These are phyloP conservation scores for Ziziphus jujuba DNA, from an alignment of 306 rosid species.

Conservation along the genomic window DNA sequence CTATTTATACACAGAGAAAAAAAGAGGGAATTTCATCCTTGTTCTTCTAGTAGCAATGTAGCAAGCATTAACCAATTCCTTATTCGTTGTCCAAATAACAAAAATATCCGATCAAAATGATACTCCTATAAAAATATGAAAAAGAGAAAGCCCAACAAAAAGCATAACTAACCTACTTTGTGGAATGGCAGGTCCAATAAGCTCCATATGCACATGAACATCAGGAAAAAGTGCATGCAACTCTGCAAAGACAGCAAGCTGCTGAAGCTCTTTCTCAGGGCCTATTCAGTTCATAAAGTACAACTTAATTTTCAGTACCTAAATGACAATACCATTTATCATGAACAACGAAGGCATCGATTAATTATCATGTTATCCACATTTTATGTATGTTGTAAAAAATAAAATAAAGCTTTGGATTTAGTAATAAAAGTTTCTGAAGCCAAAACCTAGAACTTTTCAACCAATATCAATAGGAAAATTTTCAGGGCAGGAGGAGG, in stretches of 20 bases:
- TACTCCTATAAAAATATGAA: too few species aligned
- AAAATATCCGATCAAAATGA: neutral
- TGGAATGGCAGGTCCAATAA: constrained; percentile 85
- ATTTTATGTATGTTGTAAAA: too few species aligned
- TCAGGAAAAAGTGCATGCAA: constrained; percentile 77
- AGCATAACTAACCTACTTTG: constrained; percentile 56
- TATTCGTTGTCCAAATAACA: neutral
- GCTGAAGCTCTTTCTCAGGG: constrained; percentile 87
- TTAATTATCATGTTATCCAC: too few species aligned
- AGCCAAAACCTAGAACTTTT: too few species aligned
- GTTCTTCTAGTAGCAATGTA: neutral
- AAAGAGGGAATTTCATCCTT: neutral
- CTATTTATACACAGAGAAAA: constrained; percentile 44
- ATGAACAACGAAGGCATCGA: too few species aligned
- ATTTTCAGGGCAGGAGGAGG: neutral
- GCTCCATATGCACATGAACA: constrained; percentile 52
- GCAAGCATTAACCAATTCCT: neutral
- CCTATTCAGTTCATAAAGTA: constrained; percentile 38
- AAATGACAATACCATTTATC: neutral
- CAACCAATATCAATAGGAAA: neutral
- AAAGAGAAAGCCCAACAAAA: constrained; percentile 3
- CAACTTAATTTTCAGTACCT: constrained; percentile 19
- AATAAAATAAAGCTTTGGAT: too few species aligned
- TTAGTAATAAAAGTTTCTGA: too few species aligned
- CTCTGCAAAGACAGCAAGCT: constrained; percentile 78